Evolutionary conservation across 805 yeast genomes (phyloP).

Genomic region (Ogataea sp.): DNA sequence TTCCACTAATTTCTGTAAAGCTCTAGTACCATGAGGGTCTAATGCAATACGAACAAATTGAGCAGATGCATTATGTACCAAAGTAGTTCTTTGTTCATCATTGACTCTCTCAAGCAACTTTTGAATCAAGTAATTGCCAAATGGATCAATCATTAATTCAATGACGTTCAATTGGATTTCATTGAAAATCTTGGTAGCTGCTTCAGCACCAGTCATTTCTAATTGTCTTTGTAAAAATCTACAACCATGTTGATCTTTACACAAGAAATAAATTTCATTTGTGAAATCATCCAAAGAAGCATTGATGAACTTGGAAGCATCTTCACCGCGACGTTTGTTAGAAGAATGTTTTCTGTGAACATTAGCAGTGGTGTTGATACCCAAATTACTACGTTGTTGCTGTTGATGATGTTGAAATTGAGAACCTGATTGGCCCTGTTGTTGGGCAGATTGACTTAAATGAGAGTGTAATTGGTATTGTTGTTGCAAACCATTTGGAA

Average conservation of each 20-base stretch:
- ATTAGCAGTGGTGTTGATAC: slow-evolving; percentile 23
- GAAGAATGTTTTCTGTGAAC: slow-evolving; percentile 27
- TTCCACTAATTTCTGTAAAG: slow-evolving; percentile 87
- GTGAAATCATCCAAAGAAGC: slow-evolving; percentile 61
- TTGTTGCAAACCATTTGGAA: not conserved
- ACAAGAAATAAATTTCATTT: slow-evolving; percentile 69
- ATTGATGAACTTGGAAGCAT: slow-evolving; percentile 60
- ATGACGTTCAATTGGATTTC: slow-evolving; percentile 74
- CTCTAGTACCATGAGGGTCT: slow-evolving; percentile 95
- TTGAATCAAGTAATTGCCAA: slow-evolving; percentile 94
- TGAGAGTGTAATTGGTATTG: no score
- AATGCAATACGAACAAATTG: slow-evolving; percentile 74
- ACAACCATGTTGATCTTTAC: slow-evolving; percentile 97
- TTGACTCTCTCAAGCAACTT: slow-evolving; percentile 75
- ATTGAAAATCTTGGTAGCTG: slow-evolving; percentile 68
- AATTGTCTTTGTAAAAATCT: slow-evolving; percentile 84
- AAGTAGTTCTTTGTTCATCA: slow-evolving; percentile 56
- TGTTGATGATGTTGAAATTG: slow-evolving; percentile 2
- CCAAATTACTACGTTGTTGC: slow-evolving; percentile 9
- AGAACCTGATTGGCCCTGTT: no score
- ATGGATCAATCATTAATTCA: slow-evolving; percentile 90
- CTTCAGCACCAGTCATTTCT: slow-evolving; percentile 52
- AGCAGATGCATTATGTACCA: slow-evolving; percentile 67
- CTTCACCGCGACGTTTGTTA: slow-evolving; percentile 43
- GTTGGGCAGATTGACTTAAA: no score